Conservation (phyloP, 140 eudicot genomes). For the Cichorium intybus region DNA sequence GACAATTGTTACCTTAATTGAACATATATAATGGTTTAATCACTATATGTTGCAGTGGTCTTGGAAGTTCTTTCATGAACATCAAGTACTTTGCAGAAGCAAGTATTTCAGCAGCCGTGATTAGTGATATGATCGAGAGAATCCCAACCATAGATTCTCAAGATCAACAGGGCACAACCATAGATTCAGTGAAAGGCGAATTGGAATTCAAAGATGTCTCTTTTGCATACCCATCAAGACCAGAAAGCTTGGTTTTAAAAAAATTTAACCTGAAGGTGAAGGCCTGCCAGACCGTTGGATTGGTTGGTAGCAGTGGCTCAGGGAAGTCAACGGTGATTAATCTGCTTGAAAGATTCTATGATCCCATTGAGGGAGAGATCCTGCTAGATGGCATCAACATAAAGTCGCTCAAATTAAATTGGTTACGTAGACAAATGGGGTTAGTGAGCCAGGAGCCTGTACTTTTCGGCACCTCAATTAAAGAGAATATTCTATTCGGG, state of each 20-base stretch:
- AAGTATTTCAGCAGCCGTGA: constrained; percentile 25
- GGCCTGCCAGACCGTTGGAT: constrained; percentile 32
- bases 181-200: constrained; percentile 25
- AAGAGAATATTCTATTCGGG: constrained; percentile 35
- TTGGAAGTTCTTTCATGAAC: constrained; percentile 34
- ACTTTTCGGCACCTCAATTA: constrained; percentile 35
- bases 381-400: constrained; percentile 29
- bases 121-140: constrained; percentile 28
- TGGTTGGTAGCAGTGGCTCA: constrained; percentile 44
- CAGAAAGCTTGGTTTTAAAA: constrained; percentile 26
- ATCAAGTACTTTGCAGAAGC: constrained; percentile 40
- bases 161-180: constrained; percentile 21
- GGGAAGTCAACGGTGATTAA: constrained; percentile 41
- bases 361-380: constrained; percentile 36
- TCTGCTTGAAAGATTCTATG: constrained; percentile 43
- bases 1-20: too few relatives aligned
- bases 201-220: constrained; percentile 36
- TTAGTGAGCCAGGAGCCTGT: constrained; percentile 39
- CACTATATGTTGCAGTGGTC: constrained; percentile 23
- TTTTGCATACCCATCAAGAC: constrained; percentile 44
- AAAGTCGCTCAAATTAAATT: constrained; percentile 24
- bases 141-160: constrained; percentile 33
- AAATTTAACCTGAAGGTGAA: constrained; percentile 26
- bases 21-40: not conserved
- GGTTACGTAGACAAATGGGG: constrained; percentile 36